Percentiles rank a stretch among this genome's conserved stretches.
Conservation (phyloP, 768 basidiomycete species). For the Aureoboletus auriporus region DNA sequence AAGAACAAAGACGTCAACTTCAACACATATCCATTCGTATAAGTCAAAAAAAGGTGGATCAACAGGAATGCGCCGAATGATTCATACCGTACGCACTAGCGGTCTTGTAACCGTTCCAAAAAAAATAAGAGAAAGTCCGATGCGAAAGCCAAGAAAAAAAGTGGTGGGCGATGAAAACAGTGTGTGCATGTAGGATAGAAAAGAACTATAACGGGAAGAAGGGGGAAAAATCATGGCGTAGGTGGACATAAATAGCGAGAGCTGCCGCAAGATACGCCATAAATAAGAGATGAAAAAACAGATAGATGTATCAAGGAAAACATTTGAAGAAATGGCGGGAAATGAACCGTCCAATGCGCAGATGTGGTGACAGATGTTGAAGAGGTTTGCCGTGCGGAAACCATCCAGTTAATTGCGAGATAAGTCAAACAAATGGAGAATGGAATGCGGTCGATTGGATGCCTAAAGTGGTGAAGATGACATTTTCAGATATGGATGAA, state of each 20-base stretch:
- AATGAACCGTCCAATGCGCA: conserved; percentile 29
- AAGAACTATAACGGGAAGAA: neutral
- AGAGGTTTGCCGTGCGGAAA: conserved; percentile 9
- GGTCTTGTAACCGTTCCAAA: conserved; percentile 18
- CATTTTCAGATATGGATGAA: conserved; percentile 16
- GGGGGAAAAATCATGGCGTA: conserved; percentile 16
- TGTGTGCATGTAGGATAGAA: conserved; percentile 1
- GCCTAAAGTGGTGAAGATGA: conserved; percentile 19
- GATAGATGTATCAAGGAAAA: conserved; percentile 14
- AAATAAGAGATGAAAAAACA: conserved; percentile 20
- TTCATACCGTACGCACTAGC: conserved; percentile 20
- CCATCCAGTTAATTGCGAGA: conserved; percentile 14
- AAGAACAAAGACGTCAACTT: neutral
- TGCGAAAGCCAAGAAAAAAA: conserved; percentile 7
- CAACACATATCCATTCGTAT: conserved; percentile 11
- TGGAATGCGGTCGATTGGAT: conserved; percentile 23
- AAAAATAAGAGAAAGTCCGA: conserved; percentile 14
- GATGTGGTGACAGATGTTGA: conserved; percentile 24
- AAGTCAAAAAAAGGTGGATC: conserved; percentile 8
- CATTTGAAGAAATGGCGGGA: conserved; percentile 15
- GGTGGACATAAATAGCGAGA: conserved; percentile 28
- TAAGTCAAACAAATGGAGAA: conserved; percentile 30
- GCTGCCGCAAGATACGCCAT: conserved; percentile 27
- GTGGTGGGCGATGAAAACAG: neutral
- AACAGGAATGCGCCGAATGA: conserved; percentile 20